phyloP scores from a whole-genome alignment of 2,329 filamentous ascomycete genomes.

The Colletotrichum sp. region DNA sequence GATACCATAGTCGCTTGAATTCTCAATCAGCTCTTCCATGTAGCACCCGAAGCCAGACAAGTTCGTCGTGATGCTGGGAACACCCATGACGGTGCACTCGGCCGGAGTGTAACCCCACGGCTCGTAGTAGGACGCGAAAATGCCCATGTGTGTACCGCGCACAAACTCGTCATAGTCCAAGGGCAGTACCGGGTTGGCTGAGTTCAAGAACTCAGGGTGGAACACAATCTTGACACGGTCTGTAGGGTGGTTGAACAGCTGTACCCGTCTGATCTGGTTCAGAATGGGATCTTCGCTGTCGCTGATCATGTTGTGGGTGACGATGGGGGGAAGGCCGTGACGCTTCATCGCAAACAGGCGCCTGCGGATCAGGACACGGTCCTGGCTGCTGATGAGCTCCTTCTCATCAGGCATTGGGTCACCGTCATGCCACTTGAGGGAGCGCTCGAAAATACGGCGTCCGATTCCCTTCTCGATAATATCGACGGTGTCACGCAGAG shows the following conservation, averaged over 20 bases:
- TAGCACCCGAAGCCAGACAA: conserved; percentile 98
- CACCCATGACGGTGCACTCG: conserved; percentile 98
- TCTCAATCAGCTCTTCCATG: conserved; percentile 99
- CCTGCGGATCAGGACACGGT: conserved; percentile 89
- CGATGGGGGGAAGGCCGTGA: conserved; percentile 86
- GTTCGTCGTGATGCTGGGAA: conserved; percentile 98
- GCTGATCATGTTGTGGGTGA: conserved; percentile 98
- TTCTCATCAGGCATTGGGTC: conserved; percentile 95
- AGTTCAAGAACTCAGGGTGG: conserved; percentile 97
- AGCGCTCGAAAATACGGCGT: conserved; percentile 92
- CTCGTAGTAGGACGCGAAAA: conserved; percentile 98
- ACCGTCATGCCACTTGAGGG: conserved; percentile 93
- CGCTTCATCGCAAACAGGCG: conserved; percentile 97
- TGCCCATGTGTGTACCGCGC: conserved; percentile 91
- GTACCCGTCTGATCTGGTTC: conserved; percentile 93
- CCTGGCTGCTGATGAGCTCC: conserved; percentile 89
- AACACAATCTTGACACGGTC: conserved; percentile 98
- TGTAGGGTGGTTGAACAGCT: conserved; percentile 94
- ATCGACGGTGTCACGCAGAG: conserved; percentile 88
- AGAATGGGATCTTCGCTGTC: conserved; percentile 92
- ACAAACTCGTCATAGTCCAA: conserved; percentile 99
- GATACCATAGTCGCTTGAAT: conserved; percentile 96
- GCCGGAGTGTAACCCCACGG: conserved; percentile 99
- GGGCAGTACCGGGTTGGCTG: conserved; percentile 91
- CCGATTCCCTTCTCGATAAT: conserved; percentile 93